Evolutionary conservation across 106 monocot species (phyloP).

Genomic region (Apostasia ramifera): DNA sequence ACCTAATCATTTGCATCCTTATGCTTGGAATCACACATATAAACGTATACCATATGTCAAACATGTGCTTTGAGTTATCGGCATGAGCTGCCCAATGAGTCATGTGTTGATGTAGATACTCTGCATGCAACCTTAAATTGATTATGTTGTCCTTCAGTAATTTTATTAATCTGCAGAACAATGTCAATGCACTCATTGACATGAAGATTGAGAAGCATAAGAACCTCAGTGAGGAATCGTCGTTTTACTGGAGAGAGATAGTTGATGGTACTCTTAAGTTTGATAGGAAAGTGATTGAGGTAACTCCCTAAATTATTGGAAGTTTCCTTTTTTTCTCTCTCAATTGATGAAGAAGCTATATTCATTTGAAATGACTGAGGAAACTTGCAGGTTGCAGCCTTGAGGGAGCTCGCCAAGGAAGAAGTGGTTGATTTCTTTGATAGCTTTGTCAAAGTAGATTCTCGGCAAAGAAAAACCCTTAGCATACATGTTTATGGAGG

Average conservation of each 20-base stretch:
- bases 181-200: conserved; percentile 73
- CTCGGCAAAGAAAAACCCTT: conserved; percentile 51
- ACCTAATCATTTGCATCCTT: no score
- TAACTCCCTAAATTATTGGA: no score
- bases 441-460: conserved; percentile 42
- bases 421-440: conserved; percentile 76
- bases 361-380: not conserved
- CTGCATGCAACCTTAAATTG: no score
- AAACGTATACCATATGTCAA: no score
- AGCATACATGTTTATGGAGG: conserved; percentile 66
- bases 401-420: conserved; percentile 57
- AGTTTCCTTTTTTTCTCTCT: no score
- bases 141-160: no score
- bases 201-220: conserved; percentile 94
- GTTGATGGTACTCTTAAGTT: conserved; percentile 68
- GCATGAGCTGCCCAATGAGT: no score
- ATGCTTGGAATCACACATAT: no score
- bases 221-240: conserved; percentile 79
- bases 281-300: conserved; percentile 68
- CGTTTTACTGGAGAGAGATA: conserved; percentile 81
- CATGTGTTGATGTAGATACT: no score
- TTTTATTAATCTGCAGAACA: conserved; percentile 41
- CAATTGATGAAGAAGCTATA: no score
- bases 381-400: conserved; percentile 62
- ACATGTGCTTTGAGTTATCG: no score